Conservation (phyloP, 1,139 yeast genomes). For the Kodamaea suecica region DNA sequence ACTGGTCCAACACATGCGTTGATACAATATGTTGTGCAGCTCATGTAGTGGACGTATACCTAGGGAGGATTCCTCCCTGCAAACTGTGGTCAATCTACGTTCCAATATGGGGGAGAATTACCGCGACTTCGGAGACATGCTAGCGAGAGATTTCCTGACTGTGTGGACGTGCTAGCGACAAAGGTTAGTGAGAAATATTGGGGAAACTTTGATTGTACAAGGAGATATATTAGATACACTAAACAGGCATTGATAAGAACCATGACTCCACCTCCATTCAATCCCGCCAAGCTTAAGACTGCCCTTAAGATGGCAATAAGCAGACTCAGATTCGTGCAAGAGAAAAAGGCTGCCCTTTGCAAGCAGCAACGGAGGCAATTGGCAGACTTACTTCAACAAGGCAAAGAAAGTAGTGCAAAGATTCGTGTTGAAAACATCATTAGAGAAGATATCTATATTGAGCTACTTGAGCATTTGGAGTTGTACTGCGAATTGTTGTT, state of each 20-base stretch:
- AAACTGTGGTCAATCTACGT: too few relatives aligned
- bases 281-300: conserved; percentile 56
- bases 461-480: conserved; percentile 75
- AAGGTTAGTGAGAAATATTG: neutral
- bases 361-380: conserved; percentile 75
- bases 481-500: conserved; percentile 79
- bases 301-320: conserved; percentile 78
- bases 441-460: conserved; percentile 80
- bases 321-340: conserved; percentile 74
- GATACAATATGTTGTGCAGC: too few relatives aligned
- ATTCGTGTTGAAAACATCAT: conserved; percentile 85
- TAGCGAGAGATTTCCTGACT: too few relatives aligned
- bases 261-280: conserved; percentile 24
- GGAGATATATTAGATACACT: conserved; percentile 1
- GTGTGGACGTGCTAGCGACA: too few relatives aligned
- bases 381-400: conserved; percentile 67
- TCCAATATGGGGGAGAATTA: too few relatives aligned
- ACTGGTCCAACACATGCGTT: too few relatives aligned
- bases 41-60: too few relatives aligned
- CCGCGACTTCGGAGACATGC: too few relatives aligned
- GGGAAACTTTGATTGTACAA: neutral
- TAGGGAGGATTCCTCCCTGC: too few relatives aligned
- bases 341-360: conserved; percentile 75
- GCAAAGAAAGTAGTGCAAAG: conserved; percentile 80
- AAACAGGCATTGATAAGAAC: neutral